A percentile compares a stretch with the other conserved stretches of the same genome.
phyloP scores from a whole-genome alignment of 164 flowering plant genomes.

The Kingdonia uniflora region DNA sequence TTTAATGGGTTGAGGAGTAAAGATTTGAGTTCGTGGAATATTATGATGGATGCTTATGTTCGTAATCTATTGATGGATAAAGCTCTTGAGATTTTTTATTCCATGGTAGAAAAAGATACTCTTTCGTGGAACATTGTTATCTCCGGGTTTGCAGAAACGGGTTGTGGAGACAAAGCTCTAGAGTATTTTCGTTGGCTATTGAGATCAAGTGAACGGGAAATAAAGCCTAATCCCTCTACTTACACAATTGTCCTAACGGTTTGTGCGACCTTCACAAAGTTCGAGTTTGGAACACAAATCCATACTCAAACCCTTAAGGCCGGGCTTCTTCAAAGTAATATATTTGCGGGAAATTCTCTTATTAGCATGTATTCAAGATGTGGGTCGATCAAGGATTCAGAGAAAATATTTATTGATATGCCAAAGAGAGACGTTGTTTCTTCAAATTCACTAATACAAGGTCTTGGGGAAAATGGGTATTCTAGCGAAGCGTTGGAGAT shows the following conservation, averaged over 20 bases:
- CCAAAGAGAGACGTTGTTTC: slow-evolving; percentile 14
- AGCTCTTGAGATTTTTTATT: slow-evolving; percentile 14
- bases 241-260: slow-evolving; percentile 14
- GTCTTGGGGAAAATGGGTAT: slow-evolving; percentile 25
- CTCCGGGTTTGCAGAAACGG: slow-evolving; percentile 19
- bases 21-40: slow-evolving; percentile 22
- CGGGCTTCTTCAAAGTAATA: slow-evolving; percentile 10
- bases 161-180: slow-evolving; percentile 15
- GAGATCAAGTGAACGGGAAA: slow-evolving; percentile 4
- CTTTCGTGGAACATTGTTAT: slow-evolving; percentile 26
- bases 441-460: slow-evolving; percentile 22
- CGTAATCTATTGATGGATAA: slow-evolving; percentile 15
- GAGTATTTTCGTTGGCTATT: slow-evolving; percentile 10
- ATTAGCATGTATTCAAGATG: slow-evolving; percentile 17
- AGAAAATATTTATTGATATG: slow-evolving; percentile 17
- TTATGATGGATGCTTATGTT: slow-evolving; percentile 17
- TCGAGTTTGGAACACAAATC: slow-evolving; percentile 11
- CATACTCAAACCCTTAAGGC: slow-evolving; percentile 11
- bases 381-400: slow-evolving; percentile 14
- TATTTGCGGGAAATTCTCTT: slow-evolving; percentile 13
- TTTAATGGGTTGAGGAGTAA: slow-evolving; percentile 18
- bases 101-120: slow-evolving; percentile 16
- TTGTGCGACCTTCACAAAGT: slow-evolving; percentile 14
- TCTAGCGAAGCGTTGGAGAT: slow-evolving; percentile 18
- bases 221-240: slow-evolving; percentile 14